These are phyloP conservation scores for Fusarium praegraminearum DNA, from an alignment of 2,329 filamentous ascomycete species.

Conservation along the genomic window DNA sequence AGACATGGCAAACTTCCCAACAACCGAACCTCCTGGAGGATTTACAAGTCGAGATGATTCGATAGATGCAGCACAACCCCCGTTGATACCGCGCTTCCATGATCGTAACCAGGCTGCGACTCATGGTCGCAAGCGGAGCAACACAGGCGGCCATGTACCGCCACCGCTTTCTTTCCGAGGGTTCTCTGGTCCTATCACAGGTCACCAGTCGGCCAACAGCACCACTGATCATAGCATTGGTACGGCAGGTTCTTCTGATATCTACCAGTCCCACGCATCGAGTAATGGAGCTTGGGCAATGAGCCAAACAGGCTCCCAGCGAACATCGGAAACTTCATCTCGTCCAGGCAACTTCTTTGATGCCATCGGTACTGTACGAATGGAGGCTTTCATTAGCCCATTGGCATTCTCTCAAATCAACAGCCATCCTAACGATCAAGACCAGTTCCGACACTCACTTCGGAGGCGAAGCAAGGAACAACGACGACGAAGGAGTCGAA, in stretches of 20 bases:
- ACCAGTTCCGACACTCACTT: conserved; percentile 61
- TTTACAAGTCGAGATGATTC: conserved; percentile 60
- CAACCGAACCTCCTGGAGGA: conserved; percentile 56
- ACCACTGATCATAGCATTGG: conserved; percentile 68
- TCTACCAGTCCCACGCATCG: conserved; percentile 67
- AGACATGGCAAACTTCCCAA: conserved; percentile 53
- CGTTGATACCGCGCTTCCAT: conserved; percentile 76
- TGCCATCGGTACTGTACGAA: conserved; percentile 88
- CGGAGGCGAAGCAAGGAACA: conserved; percentile 68
- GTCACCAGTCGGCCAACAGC: conserved; percentile 65
- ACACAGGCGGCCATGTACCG: conserved; percentile 80
- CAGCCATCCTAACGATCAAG: conserved; percentile 62
- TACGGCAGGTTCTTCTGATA: conserved; percentile 71
- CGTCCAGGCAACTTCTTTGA: conserved; percentile 79
- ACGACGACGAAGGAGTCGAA: conserved; percentile 65
- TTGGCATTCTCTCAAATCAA: conserved; percentile 63
- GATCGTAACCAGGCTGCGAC: conserved; percentile 63
- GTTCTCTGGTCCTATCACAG: conserved; percentile 71
- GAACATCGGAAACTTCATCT: conserved; percentile 69
- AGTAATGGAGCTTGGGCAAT: conserved; percentile 59
- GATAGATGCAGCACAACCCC: conserved; percentile 75
- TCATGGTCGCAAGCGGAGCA: conserved; percentile 89
- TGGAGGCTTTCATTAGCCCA: conserved; percentile 93
- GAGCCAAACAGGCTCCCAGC: conserved; percentile 60
- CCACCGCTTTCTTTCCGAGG: conserved; percentile 81